These are phyloP conservation scores for Clavaria fumosa DNA, from an alignment of 768 basidiomycete genomes.

Conservation along the genomic window DNA sequence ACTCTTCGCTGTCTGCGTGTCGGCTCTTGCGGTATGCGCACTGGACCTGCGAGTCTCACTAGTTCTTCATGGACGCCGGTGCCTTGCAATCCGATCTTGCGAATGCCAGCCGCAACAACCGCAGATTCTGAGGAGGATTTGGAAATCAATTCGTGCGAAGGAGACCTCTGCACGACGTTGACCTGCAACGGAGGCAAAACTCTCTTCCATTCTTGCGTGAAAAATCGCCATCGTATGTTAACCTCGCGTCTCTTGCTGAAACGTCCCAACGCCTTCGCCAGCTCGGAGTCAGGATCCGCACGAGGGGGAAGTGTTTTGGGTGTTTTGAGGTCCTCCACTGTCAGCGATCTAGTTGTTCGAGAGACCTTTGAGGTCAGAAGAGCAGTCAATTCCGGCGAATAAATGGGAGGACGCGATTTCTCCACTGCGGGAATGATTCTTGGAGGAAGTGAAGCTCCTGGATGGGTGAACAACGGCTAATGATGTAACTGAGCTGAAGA, in stretches of 20 bases:
- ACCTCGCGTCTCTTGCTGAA: constrained; percentile 61
- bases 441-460: constrained; percentile 24
- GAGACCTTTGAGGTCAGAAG: constrained; percentile 42
- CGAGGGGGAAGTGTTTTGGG: constrained; percentile 46
- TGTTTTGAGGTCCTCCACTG: constrained; percentile 21
- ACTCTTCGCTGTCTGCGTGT: constrained; percentile 23
- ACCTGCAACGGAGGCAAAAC: constrained; percentile 46
- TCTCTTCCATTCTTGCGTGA: constrained; percentile 36
- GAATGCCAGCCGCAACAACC: constrained; percentile 15
- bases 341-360: constrained; percentile 30
- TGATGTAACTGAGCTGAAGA: constrained; percentile 4
- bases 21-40: constrained; percentile 13
- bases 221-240: constrained; percentile 59
- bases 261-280: constrained; percentile 43
- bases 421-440: constrained; percentile 36
- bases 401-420: constrained; percentile 46
- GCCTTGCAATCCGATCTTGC: constrained; percentile 28
- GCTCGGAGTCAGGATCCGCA: constrained; percentile 40
- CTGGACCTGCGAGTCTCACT: constrained; percentile 27
- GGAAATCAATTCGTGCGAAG: constrained; percentile 6
- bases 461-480: constrained; percentile 43
- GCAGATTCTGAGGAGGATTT: constrained; percentile 7
- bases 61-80: constrained; percentile 29
- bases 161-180: constrained; percentile 12
- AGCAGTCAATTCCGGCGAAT: constrained; percentile 43